phyloP scores from a whole-genome alignment of 2,329 filamentous ascomycete species.

The Tolypocladium guangdongense region DNA sequence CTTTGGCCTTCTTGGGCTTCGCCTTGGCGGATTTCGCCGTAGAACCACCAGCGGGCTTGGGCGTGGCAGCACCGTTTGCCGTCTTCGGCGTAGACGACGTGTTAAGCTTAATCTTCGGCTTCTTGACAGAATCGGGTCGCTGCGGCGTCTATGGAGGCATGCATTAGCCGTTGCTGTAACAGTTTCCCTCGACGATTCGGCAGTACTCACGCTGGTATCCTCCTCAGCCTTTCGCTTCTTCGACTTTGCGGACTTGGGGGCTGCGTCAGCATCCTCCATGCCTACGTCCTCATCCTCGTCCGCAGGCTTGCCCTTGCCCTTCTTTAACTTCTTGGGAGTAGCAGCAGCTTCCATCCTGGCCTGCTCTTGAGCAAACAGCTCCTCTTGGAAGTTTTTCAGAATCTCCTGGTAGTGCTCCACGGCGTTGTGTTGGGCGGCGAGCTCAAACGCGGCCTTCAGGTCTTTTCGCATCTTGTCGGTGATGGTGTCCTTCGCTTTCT shows the following conservation, averaged over 20 bases:
- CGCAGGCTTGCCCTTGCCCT: slow-evolving; percentile 38
- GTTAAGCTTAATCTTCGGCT: slow-evolving; percentile 56
- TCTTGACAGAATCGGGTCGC: slow-evolving; percentile 52
- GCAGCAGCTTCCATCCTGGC: slow-evolving; percentile 32
- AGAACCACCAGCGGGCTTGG: slow-evolving; percentile 47
- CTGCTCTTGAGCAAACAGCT: slow-evolving; percentile 44
- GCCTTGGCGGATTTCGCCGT: slow-evolving; percentile 42
- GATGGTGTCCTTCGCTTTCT: slow-evolving; percentile 56
- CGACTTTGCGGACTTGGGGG: slow-evolving; percentile 49
- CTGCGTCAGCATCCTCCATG: slow-evolving; percentile 51
- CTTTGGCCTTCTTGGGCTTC: slow-evolving; percentile 45
- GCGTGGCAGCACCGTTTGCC: slow-evolving; percentile 47
- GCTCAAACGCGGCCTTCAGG: slow-evolving; percentile 65
- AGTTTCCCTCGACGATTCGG: no score
- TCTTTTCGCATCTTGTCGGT: slow-evolving; percentile 73
- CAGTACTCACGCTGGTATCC: slow-evolving; percentile 39
- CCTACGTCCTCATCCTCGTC: slow-evolving; percentile 48
- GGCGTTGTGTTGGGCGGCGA: slow-evolving; percentile 69
- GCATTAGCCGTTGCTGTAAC: slow-evolving; percentile 5
- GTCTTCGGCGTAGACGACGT: slow-evolving; percentile 58
- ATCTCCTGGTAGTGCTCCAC: slow-evolving; percentile 77
- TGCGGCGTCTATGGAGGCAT: slow-evolving; percentile 37
- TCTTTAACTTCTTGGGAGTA: slow-evolving; percentile 30
- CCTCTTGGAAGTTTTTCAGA: slow-evolving; percentile 58
- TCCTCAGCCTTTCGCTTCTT: slow-evolving; percentile 85